Percentiles rank a stretch among this genome's conserved stretches.
Conservation (phyloP, 2,329 filamentous ascomycete species). For the Cordyceps farinosa region DNA sequence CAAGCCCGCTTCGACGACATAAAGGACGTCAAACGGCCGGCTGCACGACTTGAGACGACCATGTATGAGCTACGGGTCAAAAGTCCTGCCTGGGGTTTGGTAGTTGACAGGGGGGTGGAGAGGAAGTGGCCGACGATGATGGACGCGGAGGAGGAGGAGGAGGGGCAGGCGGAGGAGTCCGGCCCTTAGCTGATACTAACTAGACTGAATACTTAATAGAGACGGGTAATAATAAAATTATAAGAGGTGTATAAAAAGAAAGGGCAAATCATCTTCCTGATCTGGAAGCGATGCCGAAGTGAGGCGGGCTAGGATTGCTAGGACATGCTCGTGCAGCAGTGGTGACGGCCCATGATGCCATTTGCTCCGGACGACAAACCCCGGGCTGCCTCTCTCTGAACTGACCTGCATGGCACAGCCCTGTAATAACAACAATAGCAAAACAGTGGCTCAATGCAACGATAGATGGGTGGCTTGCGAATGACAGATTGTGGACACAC, state of each 20-base stretch:
- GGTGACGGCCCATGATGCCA: neutral
- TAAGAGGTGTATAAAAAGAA: neutral
- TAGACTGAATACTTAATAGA: too few relatives aligned
- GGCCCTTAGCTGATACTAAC: neutral
- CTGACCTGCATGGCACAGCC: neutral
- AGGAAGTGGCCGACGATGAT: neutral
- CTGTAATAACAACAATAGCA: neutral
- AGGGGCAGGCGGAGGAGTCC: neutral
- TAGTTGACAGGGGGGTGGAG: constrained; percentile 4
- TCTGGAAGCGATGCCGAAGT: neutral
- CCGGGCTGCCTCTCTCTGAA: neutral
- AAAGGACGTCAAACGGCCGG: constrained; percentile 10
- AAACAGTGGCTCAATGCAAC: neutral
- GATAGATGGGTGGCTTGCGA: neutral
- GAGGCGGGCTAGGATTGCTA: neutral
- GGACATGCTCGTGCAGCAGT: neutral
- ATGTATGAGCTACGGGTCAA: constrained; percentile 9
- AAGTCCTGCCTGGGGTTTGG: neutral
- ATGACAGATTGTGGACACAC: constrained; percentile 3
- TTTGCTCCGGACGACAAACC: neutral
- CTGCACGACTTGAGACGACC: constrained; percentile 11
- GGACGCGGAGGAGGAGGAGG: neutral
- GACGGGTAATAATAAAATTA: neutral
- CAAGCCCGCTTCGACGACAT: neutral
- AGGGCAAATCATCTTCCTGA: neutral